Conservation (phyloP, 176 grass and related monocot genomes). For the Pontederia crassipes region DNA sequence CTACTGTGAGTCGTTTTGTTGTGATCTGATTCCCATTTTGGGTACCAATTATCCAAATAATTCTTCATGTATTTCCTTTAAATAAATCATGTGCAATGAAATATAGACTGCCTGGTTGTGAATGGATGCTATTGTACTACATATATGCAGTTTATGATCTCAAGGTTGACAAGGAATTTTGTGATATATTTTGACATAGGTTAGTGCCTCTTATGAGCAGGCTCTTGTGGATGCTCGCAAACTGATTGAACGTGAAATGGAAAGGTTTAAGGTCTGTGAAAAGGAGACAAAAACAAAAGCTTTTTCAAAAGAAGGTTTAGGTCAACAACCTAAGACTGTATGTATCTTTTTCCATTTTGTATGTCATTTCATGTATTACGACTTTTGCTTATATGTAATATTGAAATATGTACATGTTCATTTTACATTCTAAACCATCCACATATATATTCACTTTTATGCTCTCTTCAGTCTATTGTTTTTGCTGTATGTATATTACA, state of each 20-base stretch:
- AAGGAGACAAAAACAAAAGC: conserved; percentile 99
- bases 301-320: conserved; percentile 97
- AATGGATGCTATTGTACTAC: conserved; percentile 8
- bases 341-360: conserved; percentile 11
- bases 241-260: conserved; percentile 98
- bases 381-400: conserved; percentile 3
- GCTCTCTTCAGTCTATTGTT: background rate
- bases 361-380: background rate
- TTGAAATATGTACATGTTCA: too few relatives aligned
- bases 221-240: conserved; percentile 98
- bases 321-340: conserved; percentile 99
- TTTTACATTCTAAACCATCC: too few relatives aligned
- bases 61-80: too few relatives aligned
- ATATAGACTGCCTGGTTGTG: background rate
- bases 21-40: too few relatives aligned
- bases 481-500: background rate
- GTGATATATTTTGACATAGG: conserved; percentile 75
- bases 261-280: conserved; percentile 99
- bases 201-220: conserved; percentile 91
- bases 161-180: conserved; percentile 51
- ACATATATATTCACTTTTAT: too few relatives aligned
- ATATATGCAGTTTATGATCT: conserved; percentile 20
- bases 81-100: too few relatives aligned
- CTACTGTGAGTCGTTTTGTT: too few relatives aligned
- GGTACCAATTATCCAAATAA: too few relatives aligned